Conservation (phyloP, 2,329 filamentous ascomycete species). For the Coniella lustricola region DNA sequence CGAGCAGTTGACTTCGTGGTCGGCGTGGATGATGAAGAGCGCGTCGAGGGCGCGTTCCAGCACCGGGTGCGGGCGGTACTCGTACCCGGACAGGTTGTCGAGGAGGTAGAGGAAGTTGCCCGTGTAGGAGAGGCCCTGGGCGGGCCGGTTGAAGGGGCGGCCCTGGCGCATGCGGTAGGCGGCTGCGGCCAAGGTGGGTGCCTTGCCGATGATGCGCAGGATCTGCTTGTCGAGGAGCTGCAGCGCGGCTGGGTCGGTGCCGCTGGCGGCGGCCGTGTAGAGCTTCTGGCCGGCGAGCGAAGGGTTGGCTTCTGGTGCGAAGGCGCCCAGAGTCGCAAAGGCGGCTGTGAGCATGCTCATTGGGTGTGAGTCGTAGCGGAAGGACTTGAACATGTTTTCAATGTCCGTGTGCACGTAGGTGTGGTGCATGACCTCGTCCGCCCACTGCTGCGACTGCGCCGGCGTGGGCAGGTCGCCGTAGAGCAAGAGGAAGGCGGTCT, state of each 20-base stretch:
- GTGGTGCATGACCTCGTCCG: constrained; percentile 44
- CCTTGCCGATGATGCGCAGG: constrained; percentile 44
- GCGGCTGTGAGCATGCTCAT: constrained; percentile 45
- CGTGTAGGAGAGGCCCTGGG: constrained; percentile 40
- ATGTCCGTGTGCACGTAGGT: constrained; percentile 43
- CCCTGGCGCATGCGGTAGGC: constrained; percentile 47
- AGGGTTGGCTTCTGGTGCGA: constrained; percentile 43
- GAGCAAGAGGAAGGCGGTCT: constrained; percentile 43
- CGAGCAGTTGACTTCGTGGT: constrained; percentile 53
- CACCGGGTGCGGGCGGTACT: constrained; percentile 41
- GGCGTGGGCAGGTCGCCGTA: constrained; percentile 42
- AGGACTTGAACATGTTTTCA: constrained; percentile 43
- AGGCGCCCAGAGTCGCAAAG: constrained; percentile 42
- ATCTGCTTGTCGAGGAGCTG: constrained; percentile 44
- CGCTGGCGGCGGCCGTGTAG: constrained; percentile 38
- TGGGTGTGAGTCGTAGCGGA: constrained; percentile 44
- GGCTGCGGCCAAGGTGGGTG: constrained; percentile 42
- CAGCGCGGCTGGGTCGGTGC: constrained; percentile 33
- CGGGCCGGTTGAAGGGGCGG: constrained; percentile 42
- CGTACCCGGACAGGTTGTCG: constrained; percentile 40
- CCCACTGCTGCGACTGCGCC: constrained; percentile 34
- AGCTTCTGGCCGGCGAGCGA: constrained; percentile 43
- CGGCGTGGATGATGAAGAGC: constrained; percentile 49
- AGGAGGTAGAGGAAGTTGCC: constrained; percentile 51
- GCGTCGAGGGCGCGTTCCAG: constrained; percentile 44